Percentiles rank a stretch among this genome's conserved stretches.
phyloP scores from a whole-genome alignment of 2,329 filamentous ascomycete genomes.

The Colletotrichum filicis region DNA sequence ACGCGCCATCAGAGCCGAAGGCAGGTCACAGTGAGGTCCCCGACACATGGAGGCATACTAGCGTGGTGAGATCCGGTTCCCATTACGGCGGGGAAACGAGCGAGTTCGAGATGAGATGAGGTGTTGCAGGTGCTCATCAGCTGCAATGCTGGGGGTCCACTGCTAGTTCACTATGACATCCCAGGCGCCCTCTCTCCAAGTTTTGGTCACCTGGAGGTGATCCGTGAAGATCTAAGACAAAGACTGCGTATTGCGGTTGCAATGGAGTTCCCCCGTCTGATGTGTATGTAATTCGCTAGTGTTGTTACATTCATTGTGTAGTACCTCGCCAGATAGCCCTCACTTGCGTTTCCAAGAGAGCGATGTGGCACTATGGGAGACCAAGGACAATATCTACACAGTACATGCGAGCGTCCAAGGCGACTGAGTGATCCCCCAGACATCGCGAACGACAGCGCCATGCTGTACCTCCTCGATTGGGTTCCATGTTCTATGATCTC shows the following conservation, averaged over 20 bases:
- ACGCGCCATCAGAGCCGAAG: background rate
- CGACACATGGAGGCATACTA: too few species aligned
- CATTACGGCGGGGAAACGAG: background rate
- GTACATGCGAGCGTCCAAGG: background rate
- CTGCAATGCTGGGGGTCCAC: too few species aligned
- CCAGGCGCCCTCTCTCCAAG: too few species aligned
- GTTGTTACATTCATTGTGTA: background rate
- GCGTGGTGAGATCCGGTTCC: background rate
- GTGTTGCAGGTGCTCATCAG: background rate
- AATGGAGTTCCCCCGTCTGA: background rate
- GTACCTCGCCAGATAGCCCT: background rate
- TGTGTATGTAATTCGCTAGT: too few species aligned
- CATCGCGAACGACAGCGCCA: background rate
- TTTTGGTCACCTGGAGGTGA: background rate
- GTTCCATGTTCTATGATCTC: background rate
- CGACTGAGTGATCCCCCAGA: background rate
- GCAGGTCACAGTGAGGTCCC: background rate
- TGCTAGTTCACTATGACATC: background rate
- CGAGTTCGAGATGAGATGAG: background rate
- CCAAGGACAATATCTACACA: background rate
- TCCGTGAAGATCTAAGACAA: background rate
- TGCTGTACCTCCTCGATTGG: background rate
- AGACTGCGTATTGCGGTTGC: background rate
- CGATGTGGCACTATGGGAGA: background rate
- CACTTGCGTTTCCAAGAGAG: background rate